These are phyloP conservation scores for Pneumocystis murina DNA, from an alignment of 1,139 yeast genomes.

Conservation along the genomic window DNA sequence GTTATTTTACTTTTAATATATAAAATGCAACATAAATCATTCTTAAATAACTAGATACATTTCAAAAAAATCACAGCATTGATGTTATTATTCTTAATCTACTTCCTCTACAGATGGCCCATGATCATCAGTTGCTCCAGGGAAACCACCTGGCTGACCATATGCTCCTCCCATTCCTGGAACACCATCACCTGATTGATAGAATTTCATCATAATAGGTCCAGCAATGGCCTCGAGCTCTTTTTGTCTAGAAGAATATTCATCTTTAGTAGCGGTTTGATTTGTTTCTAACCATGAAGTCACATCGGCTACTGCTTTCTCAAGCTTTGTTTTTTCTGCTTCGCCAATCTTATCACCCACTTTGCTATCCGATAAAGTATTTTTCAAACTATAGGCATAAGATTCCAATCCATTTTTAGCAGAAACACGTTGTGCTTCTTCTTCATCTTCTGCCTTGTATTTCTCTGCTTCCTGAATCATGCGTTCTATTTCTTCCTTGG, in stretches of 20 bases:
- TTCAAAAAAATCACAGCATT: not conserved
- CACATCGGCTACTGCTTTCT: conserved; percentile 73
- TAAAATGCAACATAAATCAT: not conserved
- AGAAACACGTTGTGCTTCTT: conserved; percentile 62
- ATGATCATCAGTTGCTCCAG: conserved; percentile 26
- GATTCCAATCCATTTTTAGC: conserved; percentile 85
- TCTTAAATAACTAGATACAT: not conserved
- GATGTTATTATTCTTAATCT: conserved; percentile 35
- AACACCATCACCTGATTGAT: conserved; percentile 49
- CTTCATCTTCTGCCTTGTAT: conserved; percentile 72
- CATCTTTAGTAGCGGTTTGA: conserved; percentile 79
- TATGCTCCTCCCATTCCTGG: conserved; percentile 61
- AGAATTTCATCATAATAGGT: conserved; percentile 88
- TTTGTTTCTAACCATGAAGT: conserved; percentile 78
- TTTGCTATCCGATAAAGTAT: conserved; percentile 64
- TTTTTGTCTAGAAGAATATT: conserved; percentile 78
- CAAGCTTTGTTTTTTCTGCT: conserved; percentile 61
- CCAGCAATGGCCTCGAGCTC: conserved; percentile 85
- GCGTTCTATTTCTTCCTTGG: conserved; percentile 86
- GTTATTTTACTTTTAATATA: not conserved
- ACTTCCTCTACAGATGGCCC: conserved; percentile 94
- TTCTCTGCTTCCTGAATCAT: conserved; percentile 88
- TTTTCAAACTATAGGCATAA: conserved; percentile 78
- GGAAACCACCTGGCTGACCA: conserved; percentile 36
- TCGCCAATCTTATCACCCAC: conserved; percentile 71